Base-by-base conservation (phyloP, 2,329 filamentous ascomycete genomes). In the Colletotrichum sp. region DNA sequence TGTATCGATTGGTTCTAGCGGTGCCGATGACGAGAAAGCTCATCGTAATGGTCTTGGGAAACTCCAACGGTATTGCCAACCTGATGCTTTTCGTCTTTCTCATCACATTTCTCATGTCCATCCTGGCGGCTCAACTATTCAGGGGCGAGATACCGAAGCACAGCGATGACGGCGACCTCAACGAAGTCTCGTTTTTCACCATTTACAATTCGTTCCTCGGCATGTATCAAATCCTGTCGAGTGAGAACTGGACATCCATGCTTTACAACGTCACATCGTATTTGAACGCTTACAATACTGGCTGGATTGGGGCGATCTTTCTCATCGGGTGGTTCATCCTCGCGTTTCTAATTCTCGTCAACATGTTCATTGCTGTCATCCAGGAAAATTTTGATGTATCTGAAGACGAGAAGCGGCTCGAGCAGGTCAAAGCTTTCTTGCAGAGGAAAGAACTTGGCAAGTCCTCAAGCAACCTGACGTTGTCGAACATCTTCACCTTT, bases 361-460 rank as follows among this genome's bases (percentile, higher is more conserved):
- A 99, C 83, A 99, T 99, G 97, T 99, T 99, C 89, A 99, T 99
- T 95, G 97, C 97, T 89, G 97, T 99, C 86, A 99, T 99, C 79
- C 97, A 99, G 84, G 97, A 99, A 83, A 99, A 98, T 82, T 99
- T 99, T 83, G 97, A 99, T 85, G 96, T 99, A 30, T 98, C 96
- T 5, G 97, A 99, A 83, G 98, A 99, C 82, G 96, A 99, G 84
- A 99, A 99, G 86, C 95, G 98, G 24, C 87, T 99, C 77, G 95
- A 99, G 83, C 98, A 99, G 85, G 96, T 99, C 77, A 96, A 96
- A 81, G 95, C 96, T 2, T 99, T 99, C 80, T 88, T 99, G 60
- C 95, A 98, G 82, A 93, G 96, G 79, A 98, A 96, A 83, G 96
- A 99, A 80, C 88, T 98, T 36, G 95, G 93, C 28, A 91, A 91